Base-by-base conservation (phyloP, 768 basidiomycete species). In the Panaeolus cyanescens region DNA sequence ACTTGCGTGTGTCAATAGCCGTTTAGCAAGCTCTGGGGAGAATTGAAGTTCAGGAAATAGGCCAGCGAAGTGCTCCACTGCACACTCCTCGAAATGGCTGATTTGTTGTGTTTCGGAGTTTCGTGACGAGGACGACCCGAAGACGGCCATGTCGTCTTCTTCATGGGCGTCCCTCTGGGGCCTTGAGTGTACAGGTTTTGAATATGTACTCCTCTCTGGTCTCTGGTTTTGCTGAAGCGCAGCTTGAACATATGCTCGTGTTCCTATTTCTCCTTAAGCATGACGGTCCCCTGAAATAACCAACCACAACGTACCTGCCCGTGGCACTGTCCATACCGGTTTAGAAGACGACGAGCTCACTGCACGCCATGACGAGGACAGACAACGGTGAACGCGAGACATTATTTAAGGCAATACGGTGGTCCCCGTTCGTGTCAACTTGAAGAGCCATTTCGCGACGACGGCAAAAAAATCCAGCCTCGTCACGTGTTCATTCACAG, bases 1-100 rank as follows among this genome's bases (percentile, higher is more conserved):
- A 74, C 90, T 92, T 6, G 81, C 80, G 70, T 95, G 93, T 2
- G 93, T 95, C 64, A 94, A 76, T 63, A 92, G 80, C 61, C 92
- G 85, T 64, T 80, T 80, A 7, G 91, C 89, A 50, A 93, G 78
- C 64, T 90, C 88, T 4, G 80, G 78, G 12, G 90, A 85, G 72
- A 95, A 94, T 54, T 83, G 75, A 54, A 94, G 77, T 13, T 88
- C 83, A 4, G 83, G 73, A 65, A 92, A 92, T 56, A 90, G 75
- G 32, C 79, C 75, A 66, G 85, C 80, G 34, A 92, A 78, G 71
- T 93, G 89, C 32, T 81, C 75, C 28, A 68, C 64, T 36, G 62
- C 54, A 25, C 54, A 33, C 30, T 50, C 22, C 12, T 22, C 1
- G 25, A 50, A 50, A 50, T 28, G 30, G 25, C 42, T 59, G 50